Percentiles rank a stretch among this genome's conserved stretches.
phyloP scores from a whole-genome alignment of 2,329 filamentous ascomycete species.

The Magnaporthales sp. region DNA sequence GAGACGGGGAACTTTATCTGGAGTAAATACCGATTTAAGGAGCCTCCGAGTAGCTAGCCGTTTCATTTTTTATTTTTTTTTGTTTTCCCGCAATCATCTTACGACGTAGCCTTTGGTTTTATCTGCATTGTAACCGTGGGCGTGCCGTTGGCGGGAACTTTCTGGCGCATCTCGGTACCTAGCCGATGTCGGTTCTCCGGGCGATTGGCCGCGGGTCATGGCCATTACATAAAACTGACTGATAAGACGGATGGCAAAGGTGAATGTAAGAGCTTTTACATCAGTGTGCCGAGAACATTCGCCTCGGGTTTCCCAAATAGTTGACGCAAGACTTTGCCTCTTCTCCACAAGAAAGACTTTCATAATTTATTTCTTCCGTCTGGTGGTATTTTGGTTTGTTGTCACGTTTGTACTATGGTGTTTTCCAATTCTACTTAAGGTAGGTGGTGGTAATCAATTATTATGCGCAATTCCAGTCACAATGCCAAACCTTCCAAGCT shows the following conservation, averaged over 20 bases:
- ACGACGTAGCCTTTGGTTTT: background rate
- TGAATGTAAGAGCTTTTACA: background rate
- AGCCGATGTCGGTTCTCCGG: conserved; percentile 5
- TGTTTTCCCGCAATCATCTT: background rate
- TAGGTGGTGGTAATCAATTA: background rate
- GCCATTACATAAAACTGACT: conserved; percentile 1
- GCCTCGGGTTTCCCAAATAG: background rate
- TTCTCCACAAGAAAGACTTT: background rate
- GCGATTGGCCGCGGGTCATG: conserved; percentile 5
- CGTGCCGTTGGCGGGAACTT: background rate
- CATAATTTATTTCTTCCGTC: background rate
- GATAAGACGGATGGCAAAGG: background rate
- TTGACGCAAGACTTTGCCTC: background rate
- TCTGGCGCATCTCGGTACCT: background rate
- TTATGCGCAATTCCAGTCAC: background rate
- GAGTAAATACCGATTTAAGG: background rate
- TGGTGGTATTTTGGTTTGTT: background rate
- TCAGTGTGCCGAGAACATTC: background rate
- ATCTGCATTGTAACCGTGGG: background rate
- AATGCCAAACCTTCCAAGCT: background rate
- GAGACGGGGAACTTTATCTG: background rate
- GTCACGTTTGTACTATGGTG: background rate
- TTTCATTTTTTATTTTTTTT: background rate
- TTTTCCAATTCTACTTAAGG: background rate
- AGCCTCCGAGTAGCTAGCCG: background rate